Percentiles rank a stretch among this genome's conserved stretches.
Conservation (phyloP, 306 rosid species). For the cucumber (Cucumis sativus) region Cucumber_9930_V3 NC_026659.2:15218501-15219000, state of each 20-base stretch:
- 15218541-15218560: slow-evolving; percentile 51
- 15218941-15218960: slow-evolving; percentile 78
- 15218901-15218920: slow-evolving; percentile 99
- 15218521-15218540: slow-evolving; percentile 64
- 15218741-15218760: neutral
- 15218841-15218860: slow-evolving; percentile 56
- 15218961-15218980: slow-evolving; percentile 99
- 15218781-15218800: neutral
- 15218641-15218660: slow-evolving; percentile 25
- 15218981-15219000: slow-evolving; percentile 87
- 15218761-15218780: neutral
- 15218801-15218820: neutral
- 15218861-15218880: slow-evolving; percentile 74
- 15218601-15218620: slow-evolving; percentile 74
- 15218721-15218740: neutral
- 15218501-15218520: slow-evolving; percentile 67
- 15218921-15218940: slow-evolving; percentile 93
- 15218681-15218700: slow-evolving; percentile 1
- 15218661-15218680: slow-evolving; percentile 7
- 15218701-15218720: neutral
- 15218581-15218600: slow-evolving; percentile 65
- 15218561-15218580: slow-evolving; percentile 84
- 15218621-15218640: slow-evolving; percentile 34
- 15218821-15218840: neutral
- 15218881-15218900: slow-evolving; percentile 96